These are phyloP conservation scores for Chrysanthemum lavandulifolium DNA, from an alignment of 129 eudicot genomes.

Conservation along the genomic window DNA sequence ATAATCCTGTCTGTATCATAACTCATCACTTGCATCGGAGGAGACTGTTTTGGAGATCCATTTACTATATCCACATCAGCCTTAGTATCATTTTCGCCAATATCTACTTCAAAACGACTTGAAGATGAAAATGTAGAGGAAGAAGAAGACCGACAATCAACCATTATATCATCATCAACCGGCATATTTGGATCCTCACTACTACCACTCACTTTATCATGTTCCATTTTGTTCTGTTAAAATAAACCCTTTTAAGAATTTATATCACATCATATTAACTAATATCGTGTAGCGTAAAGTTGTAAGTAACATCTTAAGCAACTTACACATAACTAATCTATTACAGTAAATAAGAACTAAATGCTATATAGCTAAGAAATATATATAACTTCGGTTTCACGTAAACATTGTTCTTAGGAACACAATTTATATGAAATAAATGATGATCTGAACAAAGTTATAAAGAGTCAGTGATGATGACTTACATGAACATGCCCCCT, in stretches of 20 bases:
- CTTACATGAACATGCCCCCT: conserved; percentile 34
- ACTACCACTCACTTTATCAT: conserved; percentile 32
- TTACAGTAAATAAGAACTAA: background rate
- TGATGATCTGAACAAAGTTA: background rate
- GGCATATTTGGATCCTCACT: conserved; percentile 20
- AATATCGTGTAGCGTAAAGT: background rate
- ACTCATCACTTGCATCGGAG: conserved; percentile 62
- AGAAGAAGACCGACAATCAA: conserved; percentile 30
- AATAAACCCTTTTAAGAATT: conserved; percentile 6
- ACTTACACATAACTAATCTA: background rate
- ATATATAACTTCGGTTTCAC: no score
- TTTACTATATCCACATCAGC: conserved; percentile 15
- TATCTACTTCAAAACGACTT: conserved; percentile 31
- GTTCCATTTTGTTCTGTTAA: conserved; percentile 37
- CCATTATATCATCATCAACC: conserved; percentile 24
- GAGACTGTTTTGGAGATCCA: conserved; percentile 43
- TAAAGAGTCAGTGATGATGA: conserved; percentile 18
- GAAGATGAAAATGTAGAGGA: conserved; percentile 28
- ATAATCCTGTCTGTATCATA: conserved; percentile 60
- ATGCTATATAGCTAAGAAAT: no score
- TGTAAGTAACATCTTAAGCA: background rate
- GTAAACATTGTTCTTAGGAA: no score
- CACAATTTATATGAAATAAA: conserved; percentile 12
- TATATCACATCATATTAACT: background rate
- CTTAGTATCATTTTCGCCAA: conserved; percentile 15